Evolutionary conservation across 169 alveolate species (phyloP), one percentile per base, ranked within the genome.

Genomic region (Cryptosporidium meleagridis): DNA sequence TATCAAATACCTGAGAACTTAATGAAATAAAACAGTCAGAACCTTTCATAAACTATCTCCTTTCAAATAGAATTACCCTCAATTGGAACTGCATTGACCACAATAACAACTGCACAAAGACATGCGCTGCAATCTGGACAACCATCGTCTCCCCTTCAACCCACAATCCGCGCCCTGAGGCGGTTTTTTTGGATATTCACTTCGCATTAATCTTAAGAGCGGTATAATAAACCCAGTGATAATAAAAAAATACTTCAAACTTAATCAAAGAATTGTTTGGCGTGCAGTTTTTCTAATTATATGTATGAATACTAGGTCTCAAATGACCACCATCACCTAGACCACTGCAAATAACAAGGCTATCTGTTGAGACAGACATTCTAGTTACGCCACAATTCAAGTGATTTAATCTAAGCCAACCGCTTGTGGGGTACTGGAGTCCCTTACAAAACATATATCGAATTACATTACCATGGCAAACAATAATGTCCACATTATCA

Each of bases 391-490:
- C 93, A 73, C 93, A 92, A 59, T 92, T 92, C 59, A 80, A 85
- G 52, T 91, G 91, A 48, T 91, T 86, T 52, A 92, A 73, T 35
- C 94, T 72, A 18, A 92, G 59, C 94, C 94, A 92, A 7, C 93
- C 93, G 73, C 86, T 75, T 75, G 91, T 59, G 33, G 94, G 93
- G 55, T 85, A 65, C 65, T 92, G 94, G 31, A 92, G 85, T 33
- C 93, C 94, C 44, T 92, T 87, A 52, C 94, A 92, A 51, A 92
- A 69, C 85, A 92, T 85, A 21, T 87, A 92, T 35, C 93, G 84
- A 45, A 87, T 92, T 21, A 92, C 92, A 89, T 92, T 92, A 10
- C 94, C 94, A 58, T 87, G 93, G 37, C 93, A 92, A 23, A 87
- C 92, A 45, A 92, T 85, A 18, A 92, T 84, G 51, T 92, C 93